Base-by-base conservation (phyloP, 192 early-diverging fungal species). In the Podila clonocystis region DNA sequence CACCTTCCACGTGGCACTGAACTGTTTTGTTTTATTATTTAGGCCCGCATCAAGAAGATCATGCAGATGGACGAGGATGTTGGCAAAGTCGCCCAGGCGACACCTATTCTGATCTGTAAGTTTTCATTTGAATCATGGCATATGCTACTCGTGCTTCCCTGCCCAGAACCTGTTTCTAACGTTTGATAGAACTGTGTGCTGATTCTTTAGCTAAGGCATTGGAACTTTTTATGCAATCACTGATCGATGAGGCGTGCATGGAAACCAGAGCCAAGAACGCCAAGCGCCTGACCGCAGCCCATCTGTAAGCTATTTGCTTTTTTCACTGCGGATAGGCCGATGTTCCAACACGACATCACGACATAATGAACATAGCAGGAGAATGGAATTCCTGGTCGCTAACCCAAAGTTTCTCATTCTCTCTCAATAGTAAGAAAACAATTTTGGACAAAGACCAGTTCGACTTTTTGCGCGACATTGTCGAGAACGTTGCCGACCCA, bases 61-160 rank as follows among this genome's bases (percentile, higher is more conserved):
- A 99, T 99, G 98, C 95, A 98, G 77, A 90, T 94, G 85, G 98
- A 99, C 83, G 98, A 99, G 60, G 98, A 99, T 75, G 96, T 99
- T 3, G 98, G 98, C 58, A 99, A 99, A 83, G 96, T 99, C 76
- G 95, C 97, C 1, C 95, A 97, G 72, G 96, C 95, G 26, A 99
- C 98, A 12, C 98, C 98, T 5, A 91, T 98, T 24, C 87, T 99
- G 34, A 96, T 98, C 58, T 97, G 95, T 89, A 91, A 85, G 84
- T 88, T 22, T 26, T 9, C 52, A 24, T 7, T 55, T 33, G 33
- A 2, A 22, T 9, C 17, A 24, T 55, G 24, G 17, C 5, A 1
- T 52, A 15, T 8, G 15, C 12, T 8, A 24, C 0, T 52, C 22
- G 22, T 52, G 1, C 22, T 52, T 20, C 22, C 15, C 22, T 52